Base-by-base conservation (phyloP, 1,284 basidiomycete genomes). In the Naganishia cerealis region DNA sequence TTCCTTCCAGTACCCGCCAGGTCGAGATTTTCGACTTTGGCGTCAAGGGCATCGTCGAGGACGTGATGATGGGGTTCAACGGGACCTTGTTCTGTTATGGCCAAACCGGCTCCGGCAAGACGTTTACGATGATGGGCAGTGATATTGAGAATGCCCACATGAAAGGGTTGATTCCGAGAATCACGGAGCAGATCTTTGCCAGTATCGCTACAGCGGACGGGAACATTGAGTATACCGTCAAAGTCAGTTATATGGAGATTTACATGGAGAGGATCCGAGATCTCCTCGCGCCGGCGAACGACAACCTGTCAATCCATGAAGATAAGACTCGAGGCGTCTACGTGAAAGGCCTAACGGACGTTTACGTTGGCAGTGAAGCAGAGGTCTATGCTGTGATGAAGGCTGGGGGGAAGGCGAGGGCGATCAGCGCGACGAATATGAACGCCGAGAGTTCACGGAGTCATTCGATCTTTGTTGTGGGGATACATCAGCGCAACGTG, bases 211-310 rank as follows among this genome's bases (percentile, higher is more conserved):
- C 92, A 74, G 96, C 94, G 67, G 95, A 98, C 74, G 87, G 92
- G 50, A 92, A 93, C 78, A 84, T 99, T 71, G 96, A 99, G 81
- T 99, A 99, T 80, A 87, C 98, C 68, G 96, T 99, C 80, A 99
- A 99, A 83, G 96, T 99, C 66, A 97, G 94, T 43, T 99, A 99
- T 81, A 97, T 99, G 94, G 96, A 99, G 81, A 99, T 99, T 73
- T 99, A 99, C 82, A 87, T 99, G 78, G 96, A 99, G 82, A 87
- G 89, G 73, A 94, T 99, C 75, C 87, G 95, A 68, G 96, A 99
- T 85, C 82, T 99, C 70, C 86, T 99, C 67, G 90, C 94, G 68
- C 96, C 96, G 48, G 92, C 94, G 82, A 98, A 99, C 75, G 96
- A 99, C 80, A 99, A 99, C 79, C 84, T 99, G 16, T 94, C 97